Conservation (phyloP, 2,329 filamentous ascomycete genomes). For the Fusarium sambucinum region DNA sequence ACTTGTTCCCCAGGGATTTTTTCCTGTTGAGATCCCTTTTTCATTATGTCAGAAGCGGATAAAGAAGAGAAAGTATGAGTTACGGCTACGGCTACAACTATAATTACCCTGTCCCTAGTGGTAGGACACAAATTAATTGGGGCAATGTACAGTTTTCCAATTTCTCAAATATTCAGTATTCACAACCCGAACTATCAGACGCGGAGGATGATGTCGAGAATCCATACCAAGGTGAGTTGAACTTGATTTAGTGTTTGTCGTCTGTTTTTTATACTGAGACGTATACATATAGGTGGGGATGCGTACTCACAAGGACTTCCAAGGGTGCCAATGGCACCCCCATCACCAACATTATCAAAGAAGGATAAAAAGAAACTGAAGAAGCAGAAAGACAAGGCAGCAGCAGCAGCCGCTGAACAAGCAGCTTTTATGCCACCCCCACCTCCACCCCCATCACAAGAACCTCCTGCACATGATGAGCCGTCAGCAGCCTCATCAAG, state of each 20-base stretch:
- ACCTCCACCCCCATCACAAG: constrained; percentile 25
- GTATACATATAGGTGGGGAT: constrained; percentile 22
- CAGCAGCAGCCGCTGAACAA: constrained; percentile 7
- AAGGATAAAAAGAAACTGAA: constrained; percentile 42
- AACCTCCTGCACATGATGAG: constrained; percentile 29
- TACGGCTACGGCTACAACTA: constrained; percentile 50
- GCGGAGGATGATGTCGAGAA: constrained; percentile 49
- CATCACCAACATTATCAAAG: constrained; percentile 25
- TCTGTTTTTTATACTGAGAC: constrained; percentile 1
- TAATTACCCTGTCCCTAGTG: constrained; percentile 50
- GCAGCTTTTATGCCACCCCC: constrained; percentile 14
- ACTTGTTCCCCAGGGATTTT: constrained; percentile 49
- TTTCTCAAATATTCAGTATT: constrained; percentile 59
- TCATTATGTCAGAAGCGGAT: constrained; percentile 46
- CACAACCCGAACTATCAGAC: constrained; percentile 57
- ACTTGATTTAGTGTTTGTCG: background rate
- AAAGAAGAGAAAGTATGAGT: constrained; percentile 59
- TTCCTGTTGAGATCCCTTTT: constrained; percentile 33
- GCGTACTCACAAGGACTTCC: constrained; percentile 25
- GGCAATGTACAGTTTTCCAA: constrained; percentile 57
- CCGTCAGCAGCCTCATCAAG: constrained; percentile 11
- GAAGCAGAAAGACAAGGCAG: constrained; percentile 30
- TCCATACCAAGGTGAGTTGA: constrained; percentile 38
- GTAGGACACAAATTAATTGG: constrained; percentile 56
- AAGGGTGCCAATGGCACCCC: constrained; percentile 24